A percentile compares a stretch with the other conserved stretches of the same genome.
phyloP scores from a whole-genome alignment of 2,329 filamentous ascomycete species.

The Scytalidium lignicola region DNA sequence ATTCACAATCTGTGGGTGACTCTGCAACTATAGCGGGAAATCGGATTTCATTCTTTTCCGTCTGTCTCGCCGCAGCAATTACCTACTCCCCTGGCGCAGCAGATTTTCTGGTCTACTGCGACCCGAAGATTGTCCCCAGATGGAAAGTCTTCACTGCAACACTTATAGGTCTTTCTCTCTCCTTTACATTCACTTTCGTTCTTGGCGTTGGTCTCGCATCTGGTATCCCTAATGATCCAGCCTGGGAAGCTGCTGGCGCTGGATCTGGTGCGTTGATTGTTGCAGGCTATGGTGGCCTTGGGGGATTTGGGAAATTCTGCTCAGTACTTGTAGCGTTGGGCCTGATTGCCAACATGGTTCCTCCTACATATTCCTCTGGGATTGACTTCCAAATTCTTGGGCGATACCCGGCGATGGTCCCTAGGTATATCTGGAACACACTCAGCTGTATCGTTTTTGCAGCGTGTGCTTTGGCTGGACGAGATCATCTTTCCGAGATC shows the following conservation, averaged over 20 bases:
- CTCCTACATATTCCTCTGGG: slow-evolving; percentile 58
- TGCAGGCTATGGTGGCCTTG: slow-evolving; percentile 53
- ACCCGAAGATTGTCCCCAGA: slow-evolving; percentile 35
- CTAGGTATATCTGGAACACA: slow-evolving; percentile 61
- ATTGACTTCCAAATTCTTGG: slow-evolving; percentile 66
- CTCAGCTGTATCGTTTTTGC: slow-evolving; percentile 57
- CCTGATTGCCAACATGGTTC: slow-evolving; percentile 60
- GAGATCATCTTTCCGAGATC: slow-evolving; percentile 54
- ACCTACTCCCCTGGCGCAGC: slow-evolving; percentile 59
- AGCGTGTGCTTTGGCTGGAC: slow-evolving; percentile 58
- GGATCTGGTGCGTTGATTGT: slow-evolving; percentile 62
- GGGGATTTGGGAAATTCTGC: slow-evolving; percentile 61
- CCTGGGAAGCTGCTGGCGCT: slow-evolving; percentile 53
- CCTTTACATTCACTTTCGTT: slow-evolving; percentile 56
- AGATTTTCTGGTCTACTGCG: slow-evolving; percentile 65
- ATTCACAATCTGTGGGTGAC: slow-evolving; percentile 45
- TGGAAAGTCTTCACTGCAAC: slow-evolving; percentile 52
- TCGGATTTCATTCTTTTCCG: slow-evolving; percentile 63
- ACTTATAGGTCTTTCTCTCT: slow-evolving; percentile 48
- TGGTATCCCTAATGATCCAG: slow-evolving; percentile 44
- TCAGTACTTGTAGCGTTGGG: slow-evolving; percentile 60
- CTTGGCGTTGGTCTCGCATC: slow-evolving; percentile 58
- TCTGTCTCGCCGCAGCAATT: slow-evolving; percentile 60
- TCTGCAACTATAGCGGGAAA: slow-evolving; percentile 48
- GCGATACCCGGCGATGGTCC: slow-evolving; percentile 50